Evolutionary conservation across 2,329 filamentous ascomycete genomes (phyloP), one percentile per base, ranked within the genome.

Genomic region (Aspergillus puulaauensis): DNA sequence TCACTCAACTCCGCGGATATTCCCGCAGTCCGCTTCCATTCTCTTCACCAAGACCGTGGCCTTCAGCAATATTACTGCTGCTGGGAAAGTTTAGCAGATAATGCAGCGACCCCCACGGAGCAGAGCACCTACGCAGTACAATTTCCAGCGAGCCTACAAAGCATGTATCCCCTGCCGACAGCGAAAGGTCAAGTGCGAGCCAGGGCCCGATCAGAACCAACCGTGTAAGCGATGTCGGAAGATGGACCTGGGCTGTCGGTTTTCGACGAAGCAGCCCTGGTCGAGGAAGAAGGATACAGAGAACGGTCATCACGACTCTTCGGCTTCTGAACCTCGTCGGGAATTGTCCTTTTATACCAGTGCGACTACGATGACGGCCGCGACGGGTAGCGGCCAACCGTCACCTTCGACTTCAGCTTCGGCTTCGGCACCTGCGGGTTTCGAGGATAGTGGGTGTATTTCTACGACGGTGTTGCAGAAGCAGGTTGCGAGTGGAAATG

Each of bases 401-500:
- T 31, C 27, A 3, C 27, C 27, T 31, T 31, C 9, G 27, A 31
- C 9, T 31, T 31, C 27, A 11, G 27, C 27, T 31, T 31, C 27
- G 24, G 24, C 24, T 27, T 27, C 9, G 27, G 9, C 9, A 7
- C 23, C 33, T 15, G 48, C 31, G 14, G 33, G 21, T 1, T 15
- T 39, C 45, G 35, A 33, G 14, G 35, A 39, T 2, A 15, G 4
- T 15, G 55, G 43, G 35, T 37, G 57, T 48, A 65, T 77, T 12
- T 71, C 72, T 14, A 68, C 74, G 52, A 76, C 75, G 0, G 74
- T 81, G 19, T 77, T 81, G 68, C 69, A 77, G 47, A 80, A 76
- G 17, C 77, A 82, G 4, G 79, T 82, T 2, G 80, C 79, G 0
- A 82, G 75, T 45, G 77, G 78, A 3, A 81, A 79, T 41, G 80